phyloP scores from a whole-genome alignment of 1,139 yeast species.

The Lodderomyces metapsilosis region DNA sequence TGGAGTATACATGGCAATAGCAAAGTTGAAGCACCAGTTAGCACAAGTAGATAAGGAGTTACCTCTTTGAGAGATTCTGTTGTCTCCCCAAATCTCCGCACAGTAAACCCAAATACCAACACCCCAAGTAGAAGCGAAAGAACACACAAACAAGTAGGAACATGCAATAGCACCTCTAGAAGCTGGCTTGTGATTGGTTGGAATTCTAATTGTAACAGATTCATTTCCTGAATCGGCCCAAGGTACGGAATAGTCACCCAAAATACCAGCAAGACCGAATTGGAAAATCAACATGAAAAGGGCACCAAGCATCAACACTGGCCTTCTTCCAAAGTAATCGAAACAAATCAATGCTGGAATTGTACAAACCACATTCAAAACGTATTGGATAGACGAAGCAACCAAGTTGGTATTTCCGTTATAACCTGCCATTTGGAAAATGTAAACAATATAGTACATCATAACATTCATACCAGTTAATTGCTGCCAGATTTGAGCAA shows the following conservation, averaged over 20 bases:
- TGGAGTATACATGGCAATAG: conserved; percentile 53
- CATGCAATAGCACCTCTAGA: conserved; percentile 57
- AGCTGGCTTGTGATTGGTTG: conserved; percentile 34
- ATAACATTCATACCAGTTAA: conserved; percentile 68
- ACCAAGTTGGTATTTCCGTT: conserved; percentile 43
- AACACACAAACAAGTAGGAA: conserved; percentile 52
- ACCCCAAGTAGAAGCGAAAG: conserved; percentile 60
- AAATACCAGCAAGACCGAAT: conserved; percentile 37
- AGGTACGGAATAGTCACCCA: conserved; percentile 43
- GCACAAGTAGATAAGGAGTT: conserved; percentile 51
- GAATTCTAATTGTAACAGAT: conserved; percentile 47
- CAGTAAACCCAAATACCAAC: conserved; percentile 59
- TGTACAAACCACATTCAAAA: conserved; percentile 47
- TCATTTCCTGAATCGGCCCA: conserved; percentile 30
- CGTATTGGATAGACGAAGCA: conserved; percentile 53
- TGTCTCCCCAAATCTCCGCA: conserved; percentile 54
- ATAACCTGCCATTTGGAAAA: conserved; percentile 59
- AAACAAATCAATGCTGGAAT: conserved; percentile 38
- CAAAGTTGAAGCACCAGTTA: conserved; percentile 53
- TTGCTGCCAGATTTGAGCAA: conserved; percentile 61
- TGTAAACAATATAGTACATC: conserved; percentile 61
- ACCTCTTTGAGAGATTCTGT: conserved; percentile 57
- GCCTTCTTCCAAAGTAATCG: conserved; percentile 39
- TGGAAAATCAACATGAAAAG: conserved; percentile 31
- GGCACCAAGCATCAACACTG: conserved; percentile 34